Conservation (phyloP, 2,329 filamentous ascomycete genomes). For the Apiospora malaysiana region DNA sequence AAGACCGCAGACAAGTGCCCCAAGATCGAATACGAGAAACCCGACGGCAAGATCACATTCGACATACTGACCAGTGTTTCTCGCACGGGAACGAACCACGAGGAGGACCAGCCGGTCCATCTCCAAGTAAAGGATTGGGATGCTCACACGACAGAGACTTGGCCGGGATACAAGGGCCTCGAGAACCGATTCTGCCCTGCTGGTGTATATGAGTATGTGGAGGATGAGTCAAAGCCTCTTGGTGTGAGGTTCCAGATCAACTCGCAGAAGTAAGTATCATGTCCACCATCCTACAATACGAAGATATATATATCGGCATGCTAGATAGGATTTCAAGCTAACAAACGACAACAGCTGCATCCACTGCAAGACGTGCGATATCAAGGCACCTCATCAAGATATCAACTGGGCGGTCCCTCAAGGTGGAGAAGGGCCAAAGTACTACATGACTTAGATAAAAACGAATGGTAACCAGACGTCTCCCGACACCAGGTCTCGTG, state of each 20-base stretch:
- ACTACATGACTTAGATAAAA: slow-evolving; percentile 66
- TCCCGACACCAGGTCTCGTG: too few relatives aligned
- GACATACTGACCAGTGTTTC: slow-evolving; percentile 96
- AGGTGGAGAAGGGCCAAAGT: slow-evolving; percentile 80
- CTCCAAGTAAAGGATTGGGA: slow-evolving; percentile 96
- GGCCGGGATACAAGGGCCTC: slow-evolving; percentile 86
- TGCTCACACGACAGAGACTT: slow-evolving; percentile 81
- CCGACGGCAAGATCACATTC: slow-evolving; percentile 92
- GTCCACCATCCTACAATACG: not conserved
- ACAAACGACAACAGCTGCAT: slow-evolving; percentile 73
- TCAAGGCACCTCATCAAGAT: slow-evolving; percentile 95
- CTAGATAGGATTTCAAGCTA: slow-evolving; percentile 33
- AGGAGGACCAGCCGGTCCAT: slow-evolving; percentile 97
- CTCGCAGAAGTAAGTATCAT: slow-evolving; percentile 81
- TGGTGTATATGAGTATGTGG: slow-evolving; percentile 97
- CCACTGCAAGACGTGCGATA: slow-evolving; percentile 99
- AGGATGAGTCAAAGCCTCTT: slow-evolving; percentile 83
- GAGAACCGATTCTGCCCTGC: slow-evolving; percentile 98
- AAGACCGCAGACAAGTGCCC: slow-evolving; percentile 77
- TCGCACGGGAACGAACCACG: slow-evolving; percentile 95
- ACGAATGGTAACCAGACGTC: too few relatives aligned
- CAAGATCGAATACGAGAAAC: slow-evolving; percentile 97
- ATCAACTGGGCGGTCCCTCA: slow-evolving; percentile 98
- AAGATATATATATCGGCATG: too few relatives aligned
- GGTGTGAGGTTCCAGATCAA: slow-evolving; percentile 98